Evolutionary conservation across 78 protist genomes (phyloP), one percentile per base, ranked within the genome.

Genomic region (Guillardia theta): DNA sequence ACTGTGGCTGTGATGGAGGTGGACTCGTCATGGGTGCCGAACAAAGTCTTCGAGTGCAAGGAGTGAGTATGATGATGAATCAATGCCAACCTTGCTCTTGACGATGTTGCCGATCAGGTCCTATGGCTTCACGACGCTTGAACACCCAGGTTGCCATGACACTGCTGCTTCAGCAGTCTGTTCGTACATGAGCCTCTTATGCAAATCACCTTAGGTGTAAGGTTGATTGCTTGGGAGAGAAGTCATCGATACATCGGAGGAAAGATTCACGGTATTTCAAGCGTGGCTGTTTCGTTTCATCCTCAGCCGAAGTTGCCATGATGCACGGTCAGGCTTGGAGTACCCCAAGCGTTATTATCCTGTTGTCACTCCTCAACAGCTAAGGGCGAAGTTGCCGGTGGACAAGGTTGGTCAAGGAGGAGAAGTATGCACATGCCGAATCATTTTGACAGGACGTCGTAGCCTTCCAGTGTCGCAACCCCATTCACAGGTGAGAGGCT

Each of bases 21-120:
- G 70, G 87, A 41, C 33, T 43, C 95, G 48, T 70, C 96, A 50
- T 97, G 96, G 95, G 43, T 6, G 12, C 97, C 97, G 33, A 97
- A 98, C 96, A 95, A 96, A 78, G 62, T 53, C 30, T 0, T 9
- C 36, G 98, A 97, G 95, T 78, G 90, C 90, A 43, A 43, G 41
- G 4, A 70, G 41, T 58, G 70, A 24, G 70, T 8, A 3, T 58
- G n/a, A n/a, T n/a, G n/a, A n/a, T n/a, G n/a, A 98, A 98, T 92
- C 99, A 98, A 37, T 97, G 98, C 76, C 97, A 94, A 50, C n/a
- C n/a, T n/a, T n/a, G n/a, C n/a, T n/a, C n/a, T n/a, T n/a, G 48
- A 96, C n/a, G n/a, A n/a, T n/a, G n/a, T n/a, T n/a, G n/a, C n/a
- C n/a, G 94, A 19, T 48, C 92, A 62, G 88, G 50, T 30, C 94